Evolutionary conservation across 805 yeast genomes (phyloP), one percentile per base, ranked within the genome.

Genomic region (Hanseniaspora lachancei): DNA sequence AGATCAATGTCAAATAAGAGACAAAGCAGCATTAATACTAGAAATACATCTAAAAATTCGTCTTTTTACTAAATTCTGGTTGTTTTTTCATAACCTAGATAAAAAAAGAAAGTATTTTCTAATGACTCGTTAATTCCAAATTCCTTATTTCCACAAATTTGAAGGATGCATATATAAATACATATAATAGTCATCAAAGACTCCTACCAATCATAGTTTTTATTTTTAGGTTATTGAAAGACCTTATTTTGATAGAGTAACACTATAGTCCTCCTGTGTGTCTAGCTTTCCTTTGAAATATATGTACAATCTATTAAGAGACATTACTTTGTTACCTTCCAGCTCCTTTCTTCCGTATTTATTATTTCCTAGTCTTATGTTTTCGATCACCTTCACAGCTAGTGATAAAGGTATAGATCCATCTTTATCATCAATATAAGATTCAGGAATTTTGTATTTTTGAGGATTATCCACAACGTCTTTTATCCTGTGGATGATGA

Each of bases 291-390:
- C 63, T 3, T 65, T 62, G 44, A 65, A 61, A 49, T 65, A 65
- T 10, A 61, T 58, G 54, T 65, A 65, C 18, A 65, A 53, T 51
- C 61, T 66, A 16, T 64, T 59, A 44, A 65, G 49, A 5, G 65
- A 58, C 58, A 65, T 55, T 36, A 60, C 47, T 36, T 61, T 59
- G 40, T 56, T 57, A 27, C 58, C 57, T 6, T 64, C 63, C 2
- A 41, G 24, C 15, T 44, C n/a, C 4, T 13, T 16, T 20, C 54
- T 47, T 21, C 58, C 60, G 46, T 52, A 62, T n/a, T 48, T 55
- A 51, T 65, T 64, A 55, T 65, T 65, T 6, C 68, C 67, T 41
- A 65, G 47, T 47, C 68, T 57, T n/a, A 65, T 59, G 44, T 65
- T 65, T 48, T 65, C 68, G 4, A 65, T 59, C 2, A 65, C 64